Evolutionary conservation across 192 early-diverging fungal genomes (phyloP), one percentile per base, ranked within the genome.

Genomic region (Spizellomyces punctatus): DNA sequence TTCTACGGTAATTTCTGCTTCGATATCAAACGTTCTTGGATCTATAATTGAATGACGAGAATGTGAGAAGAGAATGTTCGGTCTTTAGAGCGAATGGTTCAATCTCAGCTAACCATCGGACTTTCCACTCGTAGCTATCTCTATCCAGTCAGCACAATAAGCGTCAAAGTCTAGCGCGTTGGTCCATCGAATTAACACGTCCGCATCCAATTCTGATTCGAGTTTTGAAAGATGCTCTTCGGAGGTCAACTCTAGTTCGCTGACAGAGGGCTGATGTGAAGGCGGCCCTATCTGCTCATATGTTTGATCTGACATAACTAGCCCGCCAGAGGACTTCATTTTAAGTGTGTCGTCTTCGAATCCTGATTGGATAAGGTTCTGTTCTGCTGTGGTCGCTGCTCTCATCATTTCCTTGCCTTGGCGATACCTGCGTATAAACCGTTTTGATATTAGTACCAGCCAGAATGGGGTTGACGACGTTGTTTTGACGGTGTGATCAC

Each of bases 111-210:
- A 36, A 82, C 81, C 81, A 17, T 83, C 81, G 4, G 78, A 79
- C 41, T 55, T 58, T 4, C 81, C 82, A 16, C 81, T 83, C 6
- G 80, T 78, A 6, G 83, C 80, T 47, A 85, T 21, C 22, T 36
- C 58, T n/a, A 81, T 16, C 85, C 85, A 87, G 50, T 83, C 72
- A 21, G 69, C 54, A 36, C 65, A 47, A 58, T 87, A 87, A 12
- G 49, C 41, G 21, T 84, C 81, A 63, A 83, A 87, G 64, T 87
- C 78, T 41, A 87, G 78, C 5, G 79, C 83, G 36, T 72, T 65
- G 1, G 74, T 79, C 85, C 85, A 87, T 65, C 75, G 73, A 22
- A 78, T 74, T 62, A 86, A 63, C 22, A 78, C 58, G 7, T 81
- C 80, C 52, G 72, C 63, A 49, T 82, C 79, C 45, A 79, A 16